Conservation (phyloP, 768 basidiomycete genomes). For the Jaapia argillacea region DNA sequence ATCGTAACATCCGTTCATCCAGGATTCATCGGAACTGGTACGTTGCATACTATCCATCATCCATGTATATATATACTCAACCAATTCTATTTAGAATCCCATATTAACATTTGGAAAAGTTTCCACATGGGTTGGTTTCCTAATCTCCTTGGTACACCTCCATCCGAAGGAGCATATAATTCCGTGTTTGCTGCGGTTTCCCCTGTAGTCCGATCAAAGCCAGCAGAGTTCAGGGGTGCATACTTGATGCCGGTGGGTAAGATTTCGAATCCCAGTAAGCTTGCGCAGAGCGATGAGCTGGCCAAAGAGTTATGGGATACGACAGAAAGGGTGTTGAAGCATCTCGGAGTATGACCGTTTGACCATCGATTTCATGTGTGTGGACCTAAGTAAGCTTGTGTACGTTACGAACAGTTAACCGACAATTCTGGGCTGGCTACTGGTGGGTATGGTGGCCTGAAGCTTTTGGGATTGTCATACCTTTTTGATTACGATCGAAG, state of each 20-base stretch:
- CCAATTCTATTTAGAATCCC: too few relatives aligned
- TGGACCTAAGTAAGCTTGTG: too few relatives aligned
- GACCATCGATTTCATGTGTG: too few relatives aligned
- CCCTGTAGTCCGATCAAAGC: constrained; percentile 7
- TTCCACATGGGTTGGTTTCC: constrained; percentile 3
- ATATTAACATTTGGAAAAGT: too few relatives aligned
- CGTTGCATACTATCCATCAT: neutral
- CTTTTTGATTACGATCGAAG: too few relatives aligned
- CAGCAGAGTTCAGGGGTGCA: constrained; percentile 5
- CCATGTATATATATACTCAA: constrained; percentile 7
- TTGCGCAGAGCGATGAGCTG: constrained; percentile 3
- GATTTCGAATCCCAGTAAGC: constrained; percentile 2
- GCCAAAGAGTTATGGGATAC: constrained; percentile 14
- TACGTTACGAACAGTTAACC: too few relatives aligned
- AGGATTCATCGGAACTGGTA: constrained; percentile 22
- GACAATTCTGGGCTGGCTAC: too few relatives aligned
- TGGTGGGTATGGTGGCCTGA: too few relatives aligned
- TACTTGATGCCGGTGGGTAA: constrained; percentile 11
- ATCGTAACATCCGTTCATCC: constrained; percentile 24
- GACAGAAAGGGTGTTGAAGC: constrained; percentile 11
- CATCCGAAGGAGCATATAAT: constrained; percentile 10
- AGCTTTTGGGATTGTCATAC: too few relatives aligned
- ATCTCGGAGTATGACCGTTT: too few relatives aligned
- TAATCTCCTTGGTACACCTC: constrained; percentile 4
- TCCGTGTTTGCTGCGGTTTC: constrained; percentile 13